These are phyloP conservation scores for Metschnikowia drakensbergensis DNA, from an alignment of 805 yeast genomes.

Conservation along the genomic window DNA sequence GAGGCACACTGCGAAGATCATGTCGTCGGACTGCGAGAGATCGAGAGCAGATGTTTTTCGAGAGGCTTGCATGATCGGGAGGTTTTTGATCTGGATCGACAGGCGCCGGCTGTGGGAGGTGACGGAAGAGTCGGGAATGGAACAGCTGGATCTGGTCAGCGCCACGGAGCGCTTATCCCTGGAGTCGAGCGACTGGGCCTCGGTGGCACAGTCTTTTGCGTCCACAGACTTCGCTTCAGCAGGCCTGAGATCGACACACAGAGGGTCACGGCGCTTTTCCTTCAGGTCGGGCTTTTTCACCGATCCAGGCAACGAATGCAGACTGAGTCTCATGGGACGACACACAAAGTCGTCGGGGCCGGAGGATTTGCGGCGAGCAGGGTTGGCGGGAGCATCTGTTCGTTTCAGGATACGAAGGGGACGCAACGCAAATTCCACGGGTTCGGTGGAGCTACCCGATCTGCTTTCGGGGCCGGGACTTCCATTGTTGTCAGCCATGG, in stretches of 20 bases:
- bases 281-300: neutral
- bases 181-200: constrained; percentile 1
- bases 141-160: constrained; percentile 1
- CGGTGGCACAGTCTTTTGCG: neutral
- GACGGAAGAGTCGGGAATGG: neutral
- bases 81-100: constrained; percentile 35
- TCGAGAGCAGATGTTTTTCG: constrained; percentile 28
- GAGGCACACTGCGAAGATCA: constrained; percentile 78
- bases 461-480: neutral
- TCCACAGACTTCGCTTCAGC: neutral
- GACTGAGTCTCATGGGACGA: constrained; percentile 34
- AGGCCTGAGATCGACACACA: neutral
- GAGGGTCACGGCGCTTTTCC: neutral
- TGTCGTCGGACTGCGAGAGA: constrained; percentile 24
- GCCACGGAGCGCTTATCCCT: neutral
- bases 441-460: neutral
- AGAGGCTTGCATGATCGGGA: constrained; percentile 26
- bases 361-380: neutral
- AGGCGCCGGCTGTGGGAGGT: constrained; percentile 8
- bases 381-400: neutral
- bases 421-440: constrained; percentile 11
- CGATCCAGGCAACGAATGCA: constrained; percentile 4
- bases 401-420: constrained; percentile 17
- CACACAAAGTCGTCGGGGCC: constrained; percentile 32
- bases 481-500: constrained; percentile 3